Base-by-base conservation (phyloP, 352 stramenopile species). In the Peronospora belbahrii region DNA sequence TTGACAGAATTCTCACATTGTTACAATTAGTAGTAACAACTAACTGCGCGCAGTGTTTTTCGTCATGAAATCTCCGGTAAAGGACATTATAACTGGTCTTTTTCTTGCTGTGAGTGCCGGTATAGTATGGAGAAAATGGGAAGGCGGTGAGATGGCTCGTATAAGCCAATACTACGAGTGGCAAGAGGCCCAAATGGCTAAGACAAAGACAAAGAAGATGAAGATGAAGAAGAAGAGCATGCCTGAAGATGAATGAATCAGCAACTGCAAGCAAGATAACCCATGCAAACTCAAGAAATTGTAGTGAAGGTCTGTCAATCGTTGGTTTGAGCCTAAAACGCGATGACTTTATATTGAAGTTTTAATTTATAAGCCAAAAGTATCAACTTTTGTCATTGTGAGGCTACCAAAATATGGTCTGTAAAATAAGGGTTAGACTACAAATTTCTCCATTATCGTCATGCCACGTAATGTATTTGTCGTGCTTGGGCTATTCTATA, bases 161-260 rank as follows among this genome's bases (percentile, higher is more conserved):
- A 85, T 82, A 48, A 67, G 68, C 57, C 45, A 53, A 45, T 91
- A 64, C 67, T 88, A 91, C 69, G 79, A 81, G 67, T 80, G 62
- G 56, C 70, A 85, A 52, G 67, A 88, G 45, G 35, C 43, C 35
- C 61, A 85, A 57, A 48, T 85, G 70, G 32, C 24, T 6, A 35
- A 47, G 20, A 25, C 41, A 17, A 42, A 54, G 15, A 9, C 10
- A n/a, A n/a, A 6, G 42, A 52, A 28, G 15, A 11, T n/a, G 19
- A 52, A 27, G 30, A 43, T 3, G 23, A 41, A 41, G 35, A 25
- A 28, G 20, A 10, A 25, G 3, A 19, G 31, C 0, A 10, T 5
- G 10, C 19, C 30, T 22, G 13, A 42, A 11, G 19, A 42, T 9
- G 22, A 32, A 17, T 42, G 9, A 42, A 5, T 17, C 17, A 10